Conservation (phyloP, 352 stramenopile genomes). For the Phytophthora lateralis region DNA sequence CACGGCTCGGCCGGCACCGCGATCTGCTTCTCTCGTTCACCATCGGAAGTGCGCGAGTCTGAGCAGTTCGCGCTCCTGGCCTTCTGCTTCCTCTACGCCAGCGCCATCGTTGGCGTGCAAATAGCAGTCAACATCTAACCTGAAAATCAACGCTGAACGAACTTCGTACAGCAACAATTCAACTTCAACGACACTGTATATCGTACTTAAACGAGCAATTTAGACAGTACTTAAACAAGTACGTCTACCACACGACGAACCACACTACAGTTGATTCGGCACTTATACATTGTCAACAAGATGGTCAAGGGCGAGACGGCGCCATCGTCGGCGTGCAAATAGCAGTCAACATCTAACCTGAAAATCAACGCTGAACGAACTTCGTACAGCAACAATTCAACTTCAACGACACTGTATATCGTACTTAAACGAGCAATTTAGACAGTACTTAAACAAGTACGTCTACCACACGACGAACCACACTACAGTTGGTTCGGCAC, state of each 20-base stretch:
- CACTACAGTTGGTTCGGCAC: background rate
- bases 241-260: background rate
- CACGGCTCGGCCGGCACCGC: conserved; percentile 17
- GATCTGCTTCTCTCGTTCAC: conserved; percentile 47
- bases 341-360: conserved; percentile 57
- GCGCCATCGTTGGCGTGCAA: conserved; percentile 63
- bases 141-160: too few species aligned
- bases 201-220: background rate
- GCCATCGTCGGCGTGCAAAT: conserved; percentile 69
- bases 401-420: conserved; percentile 1
- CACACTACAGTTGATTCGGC: background rate
- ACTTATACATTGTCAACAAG: conserved; percentile 13
- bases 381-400: background rate
- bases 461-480: background rate
- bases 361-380: too few species aligned
- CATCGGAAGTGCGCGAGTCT: conserved; percentile 56
- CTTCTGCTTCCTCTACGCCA: conserved; percentile 65
- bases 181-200: conserved; percentile 1
- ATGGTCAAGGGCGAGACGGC: conserved; percentile 24
- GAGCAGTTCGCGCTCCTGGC: conserved; percentile 65
- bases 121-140: conserved; percentile 65
- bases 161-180: background rate
- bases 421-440: background rate
- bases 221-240: background rate
- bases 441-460: background rate